These are phyloP conservation scores for Parasitella parasitica DNA, from an alignment of 371 early-diverging fungal species.

Conservation along the genomic window DNA sequence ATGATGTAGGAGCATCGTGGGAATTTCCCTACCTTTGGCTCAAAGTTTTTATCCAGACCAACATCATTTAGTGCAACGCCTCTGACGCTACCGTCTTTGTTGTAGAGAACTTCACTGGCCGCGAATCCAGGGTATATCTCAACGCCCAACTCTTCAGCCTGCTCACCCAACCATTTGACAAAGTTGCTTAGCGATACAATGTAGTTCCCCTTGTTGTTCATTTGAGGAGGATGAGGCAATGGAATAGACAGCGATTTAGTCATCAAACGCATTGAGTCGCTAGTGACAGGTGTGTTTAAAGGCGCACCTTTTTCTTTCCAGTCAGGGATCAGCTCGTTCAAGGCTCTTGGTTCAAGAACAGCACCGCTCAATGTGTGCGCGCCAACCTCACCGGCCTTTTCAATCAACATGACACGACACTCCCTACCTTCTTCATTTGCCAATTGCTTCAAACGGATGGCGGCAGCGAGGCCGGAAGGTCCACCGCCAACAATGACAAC, in stretches of 20 bases:
- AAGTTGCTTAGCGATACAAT: conserved; percentile 93
- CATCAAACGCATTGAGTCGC: conserved; percentile 87
- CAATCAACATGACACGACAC: conserved; percentile 87
- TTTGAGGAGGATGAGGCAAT: conserved; percentile 94
- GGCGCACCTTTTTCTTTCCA: conserved; percentile 97
- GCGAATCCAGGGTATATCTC: conserved; percentile 95
- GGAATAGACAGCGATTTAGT: conserved; percentile 83
- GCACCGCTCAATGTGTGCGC: conserved; percentile 96
- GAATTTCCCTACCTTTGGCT: conserved; percentile 66
- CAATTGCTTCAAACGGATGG: conserved; percentile 90
- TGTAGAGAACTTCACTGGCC: conserved; percentile 90
- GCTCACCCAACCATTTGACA: conserved; percentile 95
- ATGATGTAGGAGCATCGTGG: conserved; percentile 3
- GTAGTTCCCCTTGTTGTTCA: conserved; percentile 97
- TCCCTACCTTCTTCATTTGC: conserved; percentile 86
- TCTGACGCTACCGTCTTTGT: conserved; percentile 85
- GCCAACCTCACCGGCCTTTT: conserved; percentile 96
- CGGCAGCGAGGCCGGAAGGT: conserved; percentile 93
- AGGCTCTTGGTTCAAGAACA: conserved; percentile 90
- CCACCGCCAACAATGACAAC: conserved; percentile 97
- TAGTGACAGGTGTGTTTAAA: conserved; percentile 81
- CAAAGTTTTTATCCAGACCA: conserved; percentile 88
- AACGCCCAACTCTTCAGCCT: conserved; percentile 95
- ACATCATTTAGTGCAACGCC: conserved; percentile 97
- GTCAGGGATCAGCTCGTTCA: conserved; percentile 95